phyloP scores from a whole-genome alignment of 2,329 filamentous ascomycete genomes.

The Stachybotrys chartarum region DNA sequence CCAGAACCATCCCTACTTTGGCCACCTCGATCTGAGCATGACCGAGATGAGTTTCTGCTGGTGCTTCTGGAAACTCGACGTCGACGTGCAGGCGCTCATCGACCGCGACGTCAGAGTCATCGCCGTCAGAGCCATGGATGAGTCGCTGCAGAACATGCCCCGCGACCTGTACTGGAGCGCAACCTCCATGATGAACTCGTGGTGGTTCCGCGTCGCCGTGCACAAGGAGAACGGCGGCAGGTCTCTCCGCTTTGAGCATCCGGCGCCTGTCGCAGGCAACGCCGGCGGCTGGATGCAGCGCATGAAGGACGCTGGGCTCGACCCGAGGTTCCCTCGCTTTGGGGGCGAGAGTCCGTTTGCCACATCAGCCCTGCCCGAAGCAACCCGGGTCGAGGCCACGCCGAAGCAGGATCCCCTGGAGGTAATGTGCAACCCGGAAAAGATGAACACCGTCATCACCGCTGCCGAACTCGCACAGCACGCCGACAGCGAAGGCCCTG shows the following conservation, averaged over 20 bases:
- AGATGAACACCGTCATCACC: constrained; percentile 54
- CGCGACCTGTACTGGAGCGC: constrained; percentile 96
- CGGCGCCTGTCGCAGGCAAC: constrained; percentile 70
- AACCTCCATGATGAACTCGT: constrained; percentile 96
- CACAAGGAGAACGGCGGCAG: constrained; percentile 47
- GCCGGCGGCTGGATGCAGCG: constrained; percentile 90
- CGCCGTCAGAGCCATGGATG: constrained; percentile 82
- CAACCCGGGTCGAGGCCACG: constrained; percentile 37
- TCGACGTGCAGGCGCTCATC: constrained; percentile 49
- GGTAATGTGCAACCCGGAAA: constrained; percentile 73
- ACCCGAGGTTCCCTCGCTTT: constrained; percentile 65
- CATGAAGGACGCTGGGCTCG: constrained; percentile 74
- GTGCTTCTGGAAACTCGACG: constrained; percentile 80
- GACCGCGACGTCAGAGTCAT: constrained; percentile 59
- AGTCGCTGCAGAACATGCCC: constrained; percentile 78
- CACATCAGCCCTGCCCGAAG: constrained; percentile 19
- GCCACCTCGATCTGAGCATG: constrained; percentile 72
- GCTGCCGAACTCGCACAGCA: constrained; percentile 57
- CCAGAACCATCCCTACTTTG: constrained; percentile 62
- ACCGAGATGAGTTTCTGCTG: constrained; percentile 80
- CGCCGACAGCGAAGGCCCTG: constrained; percentile 54
- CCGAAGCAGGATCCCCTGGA: constrained; percentile 42
- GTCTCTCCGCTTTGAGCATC: constrained; percentile 73
- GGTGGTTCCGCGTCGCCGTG: constrained; percentile 81
- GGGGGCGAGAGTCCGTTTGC: constrained; percentile 63